Percentiles rank a stretch among this genome's conserved stretches.
Evolutionary conservation across 2,329 filamentous ascomycete species (phyloP).

Genomic region (Verticillium isaacii): DNA sequence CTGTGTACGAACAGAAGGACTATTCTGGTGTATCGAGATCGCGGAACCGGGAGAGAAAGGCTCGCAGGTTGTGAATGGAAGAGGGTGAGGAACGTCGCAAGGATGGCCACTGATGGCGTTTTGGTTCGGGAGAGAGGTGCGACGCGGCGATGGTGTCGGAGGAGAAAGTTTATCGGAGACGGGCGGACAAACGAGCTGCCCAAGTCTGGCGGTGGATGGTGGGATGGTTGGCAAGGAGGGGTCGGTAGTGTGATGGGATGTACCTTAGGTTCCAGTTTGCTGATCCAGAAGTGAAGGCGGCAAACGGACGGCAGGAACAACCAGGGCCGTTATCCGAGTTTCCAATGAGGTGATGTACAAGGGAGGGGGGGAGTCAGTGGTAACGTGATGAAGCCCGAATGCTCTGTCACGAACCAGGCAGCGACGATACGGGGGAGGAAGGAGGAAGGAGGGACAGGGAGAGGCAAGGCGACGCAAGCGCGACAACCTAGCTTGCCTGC

Average conservation of each 20-base stretch:
- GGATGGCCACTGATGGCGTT: neutral
- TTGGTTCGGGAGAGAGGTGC: neutral
- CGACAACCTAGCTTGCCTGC: neutral
- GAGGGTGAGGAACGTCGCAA: neutral
- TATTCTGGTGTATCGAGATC: neutral
- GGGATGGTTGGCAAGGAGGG: neutral
- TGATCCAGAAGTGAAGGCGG: neutral
- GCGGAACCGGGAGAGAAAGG: neutral
- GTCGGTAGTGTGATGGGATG: neutral
- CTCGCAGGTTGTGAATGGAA: neutral
- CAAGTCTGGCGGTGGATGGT: neutral
- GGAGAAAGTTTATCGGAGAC: neutral
- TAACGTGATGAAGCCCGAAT: neutral
- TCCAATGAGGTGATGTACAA: neutral
- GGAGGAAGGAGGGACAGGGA: neutral
- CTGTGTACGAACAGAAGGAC: neutral
- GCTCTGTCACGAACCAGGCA: neutral
- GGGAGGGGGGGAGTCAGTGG: neutral
- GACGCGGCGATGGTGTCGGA: neutral
- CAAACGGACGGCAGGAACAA: neutral
- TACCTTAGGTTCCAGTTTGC: neutral
- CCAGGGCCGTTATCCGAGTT: neutral
- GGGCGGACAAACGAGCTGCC: neutral
- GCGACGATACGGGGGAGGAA: neutral
- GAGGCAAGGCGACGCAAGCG: conserved; percentile 1